phyloP scores from a whole-genome alignment of 2,329 filamentous ascomycete species.

The Sordariomycetes sp. region DNA sequence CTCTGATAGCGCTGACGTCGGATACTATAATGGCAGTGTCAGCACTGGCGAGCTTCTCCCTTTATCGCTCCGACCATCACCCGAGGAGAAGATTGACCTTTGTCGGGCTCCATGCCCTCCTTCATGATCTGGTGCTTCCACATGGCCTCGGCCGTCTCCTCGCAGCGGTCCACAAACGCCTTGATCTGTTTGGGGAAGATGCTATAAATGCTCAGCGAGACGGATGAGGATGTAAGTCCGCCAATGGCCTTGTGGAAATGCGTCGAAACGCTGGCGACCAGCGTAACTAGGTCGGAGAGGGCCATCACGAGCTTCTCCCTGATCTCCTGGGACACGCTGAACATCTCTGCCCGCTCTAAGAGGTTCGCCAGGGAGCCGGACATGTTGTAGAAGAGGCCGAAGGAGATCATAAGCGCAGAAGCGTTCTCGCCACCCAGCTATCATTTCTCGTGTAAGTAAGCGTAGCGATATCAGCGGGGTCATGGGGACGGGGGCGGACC shows the following conservation, averaged over 20 bases:
- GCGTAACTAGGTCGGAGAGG: slow-evolving; percentile 10
- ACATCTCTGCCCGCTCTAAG: slow-evolving; percentile 10
- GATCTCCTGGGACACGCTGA: slow-evolving; percentile 10
- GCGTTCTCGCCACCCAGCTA: slow-evolving; percentile 12
- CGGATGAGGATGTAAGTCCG: slow-evolving; percentile 5
- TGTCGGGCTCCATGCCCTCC: slow-evolving; percentile 15
- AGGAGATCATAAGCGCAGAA: slow-evolving; percentile 9
- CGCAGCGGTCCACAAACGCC: slow-evolving; percentile 9
- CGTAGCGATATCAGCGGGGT: not conserved
- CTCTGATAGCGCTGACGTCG: slow-evolving; percentile 16
- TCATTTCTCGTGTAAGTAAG: not conserved
- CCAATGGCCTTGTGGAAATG: slow-evolving; percentile 11
- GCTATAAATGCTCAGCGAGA: slow-evolving; percentile 13
- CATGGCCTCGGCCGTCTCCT: slow-evolving; percentile 10
- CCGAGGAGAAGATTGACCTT: slow-evolving; percentile 10
- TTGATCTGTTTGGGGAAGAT: slow-evolving; percentile 10
- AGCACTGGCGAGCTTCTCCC: not conserved
- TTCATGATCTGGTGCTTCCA: slow-evolving; percentile 18
- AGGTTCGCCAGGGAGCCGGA: slow-evolving; percentile 11
- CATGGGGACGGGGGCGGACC: slow-evolving; percentile 4
- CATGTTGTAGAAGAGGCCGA: slow-evolving; percentile 12
- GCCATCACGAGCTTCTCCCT: slow-evolving; percentile 10
- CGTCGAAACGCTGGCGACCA: slow-evolving; percentile 11
- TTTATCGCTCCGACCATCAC: too few species aligned
- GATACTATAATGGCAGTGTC: slow-evolving; percentile 9